Conservation (phyloP, 1,139 yeast species). For the Suhomyces atakaporum region DNA sequence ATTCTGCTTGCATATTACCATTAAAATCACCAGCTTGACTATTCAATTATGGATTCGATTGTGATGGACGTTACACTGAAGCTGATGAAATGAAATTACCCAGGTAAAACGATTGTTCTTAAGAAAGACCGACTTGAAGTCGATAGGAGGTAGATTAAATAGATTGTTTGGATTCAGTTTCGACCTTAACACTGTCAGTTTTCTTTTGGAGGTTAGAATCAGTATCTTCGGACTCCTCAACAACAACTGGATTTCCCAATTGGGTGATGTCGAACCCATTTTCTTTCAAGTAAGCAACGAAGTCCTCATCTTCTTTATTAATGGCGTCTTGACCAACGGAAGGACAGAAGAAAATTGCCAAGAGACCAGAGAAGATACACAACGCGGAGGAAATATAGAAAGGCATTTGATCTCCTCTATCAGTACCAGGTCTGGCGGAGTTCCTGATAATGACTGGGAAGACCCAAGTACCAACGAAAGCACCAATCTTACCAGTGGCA, state of each 20-base stretch:
- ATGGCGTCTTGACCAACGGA: conserved; percentile 82
- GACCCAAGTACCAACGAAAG: conserved; percentile 85
- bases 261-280: conserved; percentile 60
- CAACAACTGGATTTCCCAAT: conserved; percentile 41
- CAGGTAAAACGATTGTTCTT: neutral
- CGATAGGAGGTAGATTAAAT: conserved; percentile 1
- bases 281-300: conserved; percentile 59
- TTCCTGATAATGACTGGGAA: conserved; percentile 71
- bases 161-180: conserved; percentile 13
- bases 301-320: conserved; percentile 71
- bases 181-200: conserved; percentile 8
- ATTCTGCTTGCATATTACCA: too few species aligned
- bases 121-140: neutral
- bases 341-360: conserved; percentile 75
- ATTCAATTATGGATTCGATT: neutral
- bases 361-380: conserved; percentile 68
- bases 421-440: conserved; percentile 41
- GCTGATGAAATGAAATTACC: conserved; percentile 1
- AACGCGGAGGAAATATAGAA: conserved; percentile 80
- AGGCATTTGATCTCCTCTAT: conserved; percentile 68
- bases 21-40: too few species aligned
- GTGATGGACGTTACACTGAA: neutral
- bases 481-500: conserved; percentile 88
- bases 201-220: conserved; percentile 5
- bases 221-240: conserved; percentile 14